A percentile compares a stretch with the other conserved stretches of the same genome.
Evolutionary conservation across 2,329 filamentous ascomycete species (phyloP).

Genomic region (Hypoxylon sp.): DNA sequence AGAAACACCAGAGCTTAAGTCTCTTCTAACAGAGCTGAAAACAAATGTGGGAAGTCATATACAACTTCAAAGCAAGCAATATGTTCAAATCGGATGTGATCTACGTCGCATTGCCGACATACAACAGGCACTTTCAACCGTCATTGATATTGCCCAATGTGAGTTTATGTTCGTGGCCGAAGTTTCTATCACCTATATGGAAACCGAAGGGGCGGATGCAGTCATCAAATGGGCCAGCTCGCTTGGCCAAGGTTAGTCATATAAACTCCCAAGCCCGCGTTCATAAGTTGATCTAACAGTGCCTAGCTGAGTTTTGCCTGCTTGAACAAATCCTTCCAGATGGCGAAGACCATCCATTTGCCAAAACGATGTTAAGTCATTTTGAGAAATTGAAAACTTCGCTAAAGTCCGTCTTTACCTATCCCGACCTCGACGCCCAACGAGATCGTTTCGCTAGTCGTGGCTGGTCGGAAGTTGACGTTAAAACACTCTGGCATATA

Average conservation of each 20-base stretch:
- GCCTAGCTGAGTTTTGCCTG: conserved; percentile 78
- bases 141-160: conserved; percentile 66
- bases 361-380: conserved; percentile 83
- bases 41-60: conserved; percentile 55
- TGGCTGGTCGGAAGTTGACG: conserved; percentile 72
- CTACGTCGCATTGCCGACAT: conserved; percentile 72
- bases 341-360: conserved; percentile 82
- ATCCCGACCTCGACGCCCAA: conserved; percentile 74
- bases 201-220: conserved; percentile 73
- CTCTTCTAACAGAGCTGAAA: conserved; percentile 57
- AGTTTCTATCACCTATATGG: conserved; percentile 92
- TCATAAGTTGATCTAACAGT: conserved; percentile 19
- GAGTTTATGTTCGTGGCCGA: conserved; percentile 84
- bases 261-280: conserved; percentile 2
- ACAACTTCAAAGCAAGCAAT: conserved; percentile 72
- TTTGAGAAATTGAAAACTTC: conserved; percentile 83
- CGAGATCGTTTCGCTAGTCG: conserved; percentile 69
- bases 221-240: conserved; percentile 81
- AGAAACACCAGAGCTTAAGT: conserved; percentile 66
- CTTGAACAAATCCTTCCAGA: conserved; percentile 87
- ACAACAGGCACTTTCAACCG: conserved; percentile 63
- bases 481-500: conserved; percentile 80
- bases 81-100: conserved; percentile 84
- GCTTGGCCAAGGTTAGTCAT: conserved; percentile 68
- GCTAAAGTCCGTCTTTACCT: conserved; percentile 75